phyloP scores from a whole-genome alignment of 2,329 filamentous ascomycete species.

The Pleochaeta shiraiana region DNA sequence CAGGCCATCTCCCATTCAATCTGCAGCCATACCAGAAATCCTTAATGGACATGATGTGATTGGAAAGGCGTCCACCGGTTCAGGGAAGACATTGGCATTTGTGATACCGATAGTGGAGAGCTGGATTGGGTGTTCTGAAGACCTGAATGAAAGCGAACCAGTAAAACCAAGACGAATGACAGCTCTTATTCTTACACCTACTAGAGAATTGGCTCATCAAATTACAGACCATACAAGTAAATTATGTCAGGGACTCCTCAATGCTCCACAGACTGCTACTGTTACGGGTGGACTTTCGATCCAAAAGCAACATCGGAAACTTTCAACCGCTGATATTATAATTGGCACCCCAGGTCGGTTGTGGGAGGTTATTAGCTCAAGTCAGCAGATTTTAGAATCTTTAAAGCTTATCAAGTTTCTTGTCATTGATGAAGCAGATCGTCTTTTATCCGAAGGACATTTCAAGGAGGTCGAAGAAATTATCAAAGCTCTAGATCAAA shows the following conservation, averaged over 20 bases:
- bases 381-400: slow-evolving; percentile 41
- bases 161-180: slow-evolving; percentile 30
- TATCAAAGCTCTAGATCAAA: slow-evolving; percentile 50
- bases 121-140: slow-evolving; percentile 36
- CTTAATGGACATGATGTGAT: slow-evolving; percentile 73
- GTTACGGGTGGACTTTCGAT: slow-evolving; percentile 82
- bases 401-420: slow-evolving; percentile 61
- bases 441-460: slow-evolving; percentile 75
- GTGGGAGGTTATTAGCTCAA: slow-evolving; percentile 80
- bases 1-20: slow-evolving; percentile 66
- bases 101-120: slow-evolving; percentile 80
- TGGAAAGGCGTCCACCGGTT: slow-evolving; percentile 89
- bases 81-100: slow-evolving; percentile 90
- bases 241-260: slow-evolving; percentile 39
- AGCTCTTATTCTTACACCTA: slow-evolving; percentile 73
- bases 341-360: slow-evolving; percentile 78
- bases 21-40: slow-evolving; percentile 59
- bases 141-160: slow-evolving; percentile 21
- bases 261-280: slow-evolving; percentile 54
- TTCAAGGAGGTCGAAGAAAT: slow-evolving; percentile 92
- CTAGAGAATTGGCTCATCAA: slow-evolving; percentile 84
- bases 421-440: slow-evolving; percentile 85
- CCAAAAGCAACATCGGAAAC: slow-evolving; percentile 79
- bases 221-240: slow-evolving; percentile 61
- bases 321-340: slow-evolving; percentile 75